Base-by-base conservation (phyloP, 192 early-diverging fungal species). In the Coemansia sp. region DNA sequence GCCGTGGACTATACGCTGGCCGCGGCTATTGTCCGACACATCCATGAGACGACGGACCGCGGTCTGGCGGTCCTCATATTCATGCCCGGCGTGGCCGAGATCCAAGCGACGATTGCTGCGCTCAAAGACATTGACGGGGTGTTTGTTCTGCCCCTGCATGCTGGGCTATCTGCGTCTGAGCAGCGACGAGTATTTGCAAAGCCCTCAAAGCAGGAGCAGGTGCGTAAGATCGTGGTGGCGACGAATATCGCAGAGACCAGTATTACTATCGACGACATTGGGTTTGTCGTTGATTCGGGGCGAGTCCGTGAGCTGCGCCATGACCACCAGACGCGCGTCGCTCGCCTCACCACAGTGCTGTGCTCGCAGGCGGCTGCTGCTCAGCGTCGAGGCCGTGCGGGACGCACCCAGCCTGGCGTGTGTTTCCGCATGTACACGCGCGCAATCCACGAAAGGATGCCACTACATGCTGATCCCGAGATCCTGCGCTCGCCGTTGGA, bases 161-260 rank as follows among this genome's bases (percentile, higher is more conserved):
- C 91, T 0, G 83, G 84, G 6, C 69, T 91, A 25, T 64, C 86
- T 1, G 43, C 85, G 0, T 12, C 40, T 9, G 87, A 91, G 42
- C 91, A 92, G 62, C 68, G 70, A 3, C 73, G 66, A 1, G 84
- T 85, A 22, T 85, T 85, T 39, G 79, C 87, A 0, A 67, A 7
- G n/a, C n/a, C n/a, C n/a, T n/a, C n/a, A n/a, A n/a, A 35, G 32
- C 32, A 35, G 7, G 4, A 2, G 38, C 59, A 1, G 81, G 85
- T n/a, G n/a, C 86, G 97, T 10, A 97, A 96, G 67, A 88, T 97
- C 0, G 84, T 99, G 0, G 87, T 99, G 2, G 86, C 97, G 0
- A 96, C 95, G 11, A 96, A 96, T 59, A 88, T 95, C 31, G 95
- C 94, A 3, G 95, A 97, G 59, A 79, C 76, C 24, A 72, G 76